Percentiles rank a stretch among this genome's conserved stretches.
Evolutionary conservation across 1,139 yeast genomes (phyloP).

Genomic region (Magnusiomyces suaveolens): DNA sequence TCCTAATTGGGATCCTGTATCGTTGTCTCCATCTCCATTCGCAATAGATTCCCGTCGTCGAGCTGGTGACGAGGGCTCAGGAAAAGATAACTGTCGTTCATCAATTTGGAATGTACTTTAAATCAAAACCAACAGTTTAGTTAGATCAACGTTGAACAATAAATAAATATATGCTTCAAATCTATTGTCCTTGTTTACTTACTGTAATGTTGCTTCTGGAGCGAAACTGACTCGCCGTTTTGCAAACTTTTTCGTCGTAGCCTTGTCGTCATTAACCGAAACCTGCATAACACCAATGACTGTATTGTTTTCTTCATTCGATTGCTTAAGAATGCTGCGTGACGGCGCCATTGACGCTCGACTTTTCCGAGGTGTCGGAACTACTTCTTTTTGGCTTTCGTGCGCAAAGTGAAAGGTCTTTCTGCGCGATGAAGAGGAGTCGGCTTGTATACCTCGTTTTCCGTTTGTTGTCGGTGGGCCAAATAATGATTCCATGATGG

Average conservation of each 20-base stretch:
- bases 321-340: slow-evolving; percentile 19
- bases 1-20: not conserved
- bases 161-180: too few relatives aligned
- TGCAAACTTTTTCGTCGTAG: slow-evolving; percentile 13
- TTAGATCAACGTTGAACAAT: too few relatives aligned
- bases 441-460: too few relatives aligned
- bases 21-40: slow-evolving; percentile 5
- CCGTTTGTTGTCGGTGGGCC: too few relatives aligned
- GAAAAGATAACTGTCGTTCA: slow-evolving; percentile 8
- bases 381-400: not conserved
- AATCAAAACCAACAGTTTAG: too few relatives aligned
- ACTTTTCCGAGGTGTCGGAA: not conserved
- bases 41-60: slow-evolving; percentile 1
- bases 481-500: too few relatives aligned
- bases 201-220: slow-evolving; percentile 41
- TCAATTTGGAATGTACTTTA: slow-evolving; percentile 13
- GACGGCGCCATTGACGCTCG: slow-evolving; percentile 16
- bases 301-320: slow-evolving; percentile 21
- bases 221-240: slow-evolving; percentile 41
- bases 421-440: not conserved
- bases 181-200: too few relatives aligned
- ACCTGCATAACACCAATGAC: slow-evolving; percentile 22
- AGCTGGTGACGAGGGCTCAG: slow-evolving; percentile 2
- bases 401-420: not conserved
- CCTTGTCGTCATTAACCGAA: slow-evolving; percentile 12